Evolutionary conservation across 805 yeast genomes (phyloP), one percentile per base, ranked within the genome.

Genomic region (Candida namnaoensis): DNA sequence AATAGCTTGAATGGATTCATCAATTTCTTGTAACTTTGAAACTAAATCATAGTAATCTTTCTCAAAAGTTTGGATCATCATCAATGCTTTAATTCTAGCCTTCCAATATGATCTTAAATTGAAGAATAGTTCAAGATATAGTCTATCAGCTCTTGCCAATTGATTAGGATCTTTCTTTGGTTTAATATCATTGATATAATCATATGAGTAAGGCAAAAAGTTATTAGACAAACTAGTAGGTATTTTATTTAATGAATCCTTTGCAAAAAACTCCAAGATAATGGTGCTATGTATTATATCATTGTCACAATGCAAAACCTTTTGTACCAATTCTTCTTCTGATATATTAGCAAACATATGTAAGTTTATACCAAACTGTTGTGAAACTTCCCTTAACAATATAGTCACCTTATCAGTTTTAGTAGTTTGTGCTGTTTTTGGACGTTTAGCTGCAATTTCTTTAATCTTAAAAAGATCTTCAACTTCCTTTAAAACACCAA

Each of bases 321-420:
- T 82, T n/a, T 51, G 41, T 7, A 91, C 81, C 27, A 91, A 69
- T 36, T 76, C 83, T 5, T 73, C 77, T 34, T 82, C 95, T 1
- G 80, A 50, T 23, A 76, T 48, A 35, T 66, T 66, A 5, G 87
- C 71, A 61, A 78, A 87, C 65, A 79, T 72, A 57, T 93, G 98
- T 40, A 93, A 68, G 56, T 91, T 90, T 55, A 93, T 93, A 34
- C 95, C 96, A 66, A 93, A 88, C 52, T 88, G 97, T 57, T 93
- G 99, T 1, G 95, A 86, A 37, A 88, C 64, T 52, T 91, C 97
- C 45, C 95, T 71, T 1, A 95, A 75, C 39, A 93, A 69, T 47
- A 82, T 82, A 0, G 90, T 68, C 1, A 85, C 60, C 53, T 85
- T 83, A 35, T 71, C 69, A 35, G 65, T 66, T 39, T 70, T 74